Evolutionary conservation across 2,329 filamentous ascomycete species (phyloP).

Genomic region (Diaporthe vexans): DNA sequence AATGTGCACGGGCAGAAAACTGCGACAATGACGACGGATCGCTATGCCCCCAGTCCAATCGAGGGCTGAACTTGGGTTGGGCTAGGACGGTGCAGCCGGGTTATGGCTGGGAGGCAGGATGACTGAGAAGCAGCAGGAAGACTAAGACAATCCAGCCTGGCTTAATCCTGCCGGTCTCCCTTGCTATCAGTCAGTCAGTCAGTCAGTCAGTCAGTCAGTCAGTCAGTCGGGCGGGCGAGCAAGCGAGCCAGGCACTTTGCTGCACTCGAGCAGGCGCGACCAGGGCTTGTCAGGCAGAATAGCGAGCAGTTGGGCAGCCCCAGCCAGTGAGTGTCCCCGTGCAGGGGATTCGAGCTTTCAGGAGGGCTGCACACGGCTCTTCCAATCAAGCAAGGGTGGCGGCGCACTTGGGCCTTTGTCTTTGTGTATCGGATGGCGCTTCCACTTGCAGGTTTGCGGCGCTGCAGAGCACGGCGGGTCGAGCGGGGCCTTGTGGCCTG

Average conservation of each 20-base stretch:
- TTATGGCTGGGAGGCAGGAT: neutral
- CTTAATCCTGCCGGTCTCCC: constrained; percentile 21
- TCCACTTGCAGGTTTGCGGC: constrained; percentile 23
- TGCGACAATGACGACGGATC: constrained; percentile 33
- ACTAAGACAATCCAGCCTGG: constrained; percentile 12
- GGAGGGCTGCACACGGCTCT: neutral
- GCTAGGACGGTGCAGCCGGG: neutral
- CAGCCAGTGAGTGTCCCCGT: neutral
- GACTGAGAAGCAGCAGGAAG: too few relatives aligned
- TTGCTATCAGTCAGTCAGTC: neutral
- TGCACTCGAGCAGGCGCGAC: constrained; percentile 1
- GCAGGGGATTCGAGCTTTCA: constrained; percentile 28
- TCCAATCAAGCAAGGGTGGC: constrained; percentile 29
- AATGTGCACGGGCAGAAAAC: constrained; percentile 34
- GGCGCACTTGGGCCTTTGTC: constrained; percentile 8
- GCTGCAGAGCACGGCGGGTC: constrained; percentile 28
- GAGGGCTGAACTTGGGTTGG: constrained; percentile 21
- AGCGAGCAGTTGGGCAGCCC: constrained; percentile 5
- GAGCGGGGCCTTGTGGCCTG: constrained; percentile 16
- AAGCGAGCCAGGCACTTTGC: neutral
- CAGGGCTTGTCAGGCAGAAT: neutral
- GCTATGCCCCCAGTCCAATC: constrained; percentile 27
- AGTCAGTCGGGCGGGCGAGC: neutral
- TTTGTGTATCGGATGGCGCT: constrained; percentile 22
- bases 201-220: neutral